Evolutionary conservation across 805 yeast species (phyloP), one percentile per base, ranked within the genome.

Genomic region (Ogataea ganodermae): DNA sequence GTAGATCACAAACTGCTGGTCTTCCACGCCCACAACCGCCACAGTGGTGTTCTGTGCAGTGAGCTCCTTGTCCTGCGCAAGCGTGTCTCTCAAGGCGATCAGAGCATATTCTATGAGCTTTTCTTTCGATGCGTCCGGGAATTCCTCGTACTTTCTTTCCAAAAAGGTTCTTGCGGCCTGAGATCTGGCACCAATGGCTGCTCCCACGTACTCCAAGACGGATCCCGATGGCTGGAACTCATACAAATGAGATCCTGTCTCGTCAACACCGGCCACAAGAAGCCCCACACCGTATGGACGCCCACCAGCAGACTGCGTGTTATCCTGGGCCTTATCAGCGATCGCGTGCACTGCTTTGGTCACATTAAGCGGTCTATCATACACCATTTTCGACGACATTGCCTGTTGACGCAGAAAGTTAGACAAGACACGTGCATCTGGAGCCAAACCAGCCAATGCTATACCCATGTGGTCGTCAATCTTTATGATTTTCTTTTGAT

Each of bases 231-330:
- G 99, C 65, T 88, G 92, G 70, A 94, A 94, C 73, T 94, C 99
- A 67, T 81, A 84, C 53, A 94, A 71, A 68, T 94, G 99, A 7
- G 98, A 86, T 12, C 99, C 99, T 24, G 89, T 79, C 64, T 88
- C 96, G 66, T 94, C 99, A 66, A 81, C 79, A 16, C 99, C 99
- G 13, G 88, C 84, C 40, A 94, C 80, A 49, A 94, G 73, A 54
- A 94, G 75, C 3, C 99, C 99, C 18, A 94, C 99, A 55, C 99
- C 99, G 64, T 94, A 94, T 8, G 99, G 99, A 69, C 99, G 84
- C 9, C 92, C 86, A 6, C 98, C 98, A 61, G 94, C 90, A 50
- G 88, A 83, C 71, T 94, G 98, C 33, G 99, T 94, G 71, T 94
- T 92, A 57, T 81, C 84, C 70, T 94, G 99, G 0, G 99, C 99